Evolutionary conservation across 2,329 filamentous ascomycete genomes (phyloP).

Genomic region (Aspergillus brunneoviolaceus): DNA sequence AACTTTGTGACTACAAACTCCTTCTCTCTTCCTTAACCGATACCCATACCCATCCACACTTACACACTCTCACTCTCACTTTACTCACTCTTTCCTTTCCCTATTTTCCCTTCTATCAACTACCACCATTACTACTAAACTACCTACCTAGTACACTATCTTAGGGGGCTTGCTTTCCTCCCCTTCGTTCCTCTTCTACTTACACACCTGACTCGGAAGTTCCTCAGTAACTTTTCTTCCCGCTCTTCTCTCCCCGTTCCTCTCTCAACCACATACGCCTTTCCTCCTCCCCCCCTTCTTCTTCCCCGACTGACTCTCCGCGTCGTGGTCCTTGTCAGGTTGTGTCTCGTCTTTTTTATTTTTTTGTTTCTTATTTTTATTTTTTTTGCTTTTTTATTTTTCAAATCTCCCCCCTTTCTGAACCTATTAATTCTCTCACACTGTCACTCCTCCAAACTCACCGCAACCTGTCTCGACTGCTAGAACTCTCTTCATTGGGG

Average conservation of each 20-base stretch:
- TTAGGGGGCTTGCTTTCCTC: slow-evolving; percentile 11
- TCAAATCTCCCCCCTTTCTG: too few relatives aligned
- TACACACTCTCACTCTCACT: too few relatives aligned
- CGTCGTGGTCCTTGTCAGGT: slow-evolving; percentile 3
- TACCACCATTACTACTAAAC: too few relatives aligned
- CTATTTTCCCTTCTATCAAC: too few relatives aligned
- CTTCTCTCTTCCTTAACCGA: too few relatives aligned
- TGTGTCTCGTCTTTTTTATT: neutral
- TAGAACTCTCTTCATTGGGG: slow-evolving; percentile 14
- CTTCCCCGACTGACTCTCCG: slow-evolving; percentile 2
- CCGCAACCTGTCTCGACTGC: neutral
- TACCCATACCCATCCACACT: too few relatives aligned
- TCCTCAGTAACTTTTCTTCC: slow-evolving; percentile 9
- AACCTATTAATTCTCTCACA: neutral
- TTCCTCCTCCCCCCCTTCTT: neutral
- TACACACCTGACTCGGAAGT: slow-evolving; percentile 1
- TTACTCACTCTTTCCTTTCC: too few relatives aligned
- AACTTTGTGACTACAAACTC: too few relatives aligned
- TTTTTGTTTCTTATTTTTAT: neutral
- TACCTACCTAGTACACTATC: neutral
- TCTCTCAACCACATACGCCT: slow-evolving; percentile 2
- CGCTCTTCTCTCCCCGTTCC: slow-evolving; percentile 5
- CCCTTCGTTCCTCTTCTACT: slow-evolving; percentile 9
- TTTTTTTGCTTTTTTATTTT: too few relatives aligned
- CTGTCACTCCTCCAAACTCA: neutral